Percentiles rank a stretch among this genome's conserved stretches.
These are phyloP conservation scores for Rhizopogon vesiculosus DNA, from an alignment of 768 basidiomycete species.

Conservation along the genomic window DNA sequence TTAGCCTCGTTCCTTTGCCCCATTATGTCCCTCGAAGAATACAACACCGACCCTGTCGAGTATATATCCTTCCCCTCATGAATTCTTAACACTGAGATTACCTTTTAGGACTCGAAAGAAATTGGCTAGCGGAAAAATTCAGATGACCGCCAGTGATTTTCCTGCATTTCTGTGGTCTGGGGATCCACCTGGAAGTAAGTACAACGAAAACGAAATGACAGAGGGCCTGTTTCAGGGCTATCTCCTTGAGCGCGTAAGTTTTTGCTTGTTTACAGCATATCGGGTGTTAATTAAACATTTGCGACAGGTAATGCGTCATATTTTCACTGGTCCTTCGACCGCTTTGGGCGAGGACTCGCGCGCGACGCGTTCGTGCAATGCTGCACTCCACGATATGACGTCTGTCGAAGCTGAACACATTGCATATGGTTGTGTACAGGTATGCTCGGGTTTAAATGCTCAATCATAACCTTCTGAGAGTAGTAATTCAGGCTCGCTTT, in stretches of 20 bases:
- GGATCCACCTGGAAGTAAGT: slow-evolving; percentile 1
- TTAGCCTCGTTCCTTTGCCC: background rate
- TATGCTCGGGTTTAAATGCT: background rate
- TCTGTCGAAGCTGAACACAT: slow-evolving; percentile 1
- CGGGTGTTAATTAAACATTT: background rate
- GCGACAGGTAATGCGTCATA: slow-evolving; percentile 1
- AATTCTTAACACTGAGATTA: background rate
- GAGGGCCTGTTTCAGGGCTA: background rate
- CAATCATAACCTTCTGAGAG: background rate
- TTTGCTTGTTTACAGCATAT: background rate
- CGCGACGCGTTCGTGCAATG: background rate
- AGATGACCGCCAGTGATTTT: background rate
- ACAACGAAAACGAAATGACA: background rate
- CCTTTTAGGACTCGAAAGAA: background rate
- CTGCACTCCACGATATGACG: background rate
- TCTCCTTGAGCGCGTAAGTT: background rate
- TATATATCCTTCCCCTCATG: background rate
- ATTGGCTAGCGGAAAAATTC: background rate
- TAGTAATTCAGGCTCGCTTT: slow-evolving; percentile 1
- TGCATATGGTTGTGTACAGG: slow-evolving; percentile 1
- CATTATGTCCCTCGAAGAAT: background rate
- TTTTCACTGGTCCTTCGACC: slow-evolving; percentile 8
- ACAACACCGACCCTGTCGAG: background rate
- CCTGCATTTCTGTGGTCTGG: slow-evolving; percentile 5
- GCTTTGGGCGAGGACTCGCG: background rate